These are phyloP conservation scores for Candida neerlandica DNA, from an alignment of 1,139 yeast genomes.

Conservation along the genomic window DNA sequence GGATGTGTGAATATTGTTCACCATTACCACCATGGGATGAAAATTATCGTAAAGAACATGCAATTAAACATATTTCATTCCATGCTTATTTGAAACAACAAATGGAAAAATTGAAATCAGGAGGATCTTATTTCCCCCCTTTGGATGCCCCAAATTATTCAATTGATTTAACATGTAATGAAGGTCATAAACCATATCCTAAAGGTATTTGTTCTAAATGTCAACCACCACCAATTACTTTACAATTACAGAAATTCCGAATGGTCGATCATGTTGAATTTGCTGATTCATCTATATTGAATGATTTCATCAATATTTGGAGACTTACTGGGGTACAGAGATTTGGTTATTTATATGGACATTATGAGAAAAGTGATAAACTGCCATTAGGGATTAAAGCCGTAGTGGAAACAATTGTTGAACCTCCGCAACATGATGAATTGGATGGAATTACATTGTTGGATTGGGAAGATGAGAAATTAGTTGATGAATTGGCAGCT, in stretches of 20 bases:
- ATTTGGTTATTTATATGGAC: constrained; percentile 82
- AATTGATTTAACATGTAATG: constrained; percentile 65
- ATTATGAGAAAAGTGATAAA: constrained; percentile 72
- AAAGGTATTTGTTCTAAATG: constrained; percentile 95
- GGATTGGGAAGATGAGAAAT: constrained; percentile 56
- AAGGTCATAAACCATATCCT: constrained; percentile 94
- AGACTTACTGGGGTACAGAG: constrained; percentile 86
- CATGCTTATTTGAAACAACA: constrained; percentile 80
- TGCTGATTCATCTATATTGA: constrained; percentile 69
- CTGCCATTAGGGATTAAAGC: constrained; percentile 95
- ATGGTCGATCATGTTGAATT: constrained; percentile 98
- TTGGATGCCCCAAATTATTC: constrained; percentile 69
- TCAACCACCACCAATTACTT: constrained; percentile 92
- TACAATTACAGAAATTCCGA: constrained; percentile 86
- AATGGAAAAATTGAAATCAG: constrained; percentile 66
- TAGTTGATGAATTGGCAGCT: constrained; percentile 57
- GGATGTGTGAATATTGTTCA: constrained; percentile 97
- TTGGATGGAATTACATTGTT: constrained; percentile 78
- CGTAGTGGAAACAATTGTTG: constrained; percentile 89
- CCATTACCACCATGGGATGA: constrained; percentile 96
- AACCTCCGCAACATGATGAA: constrained; percentile 88
- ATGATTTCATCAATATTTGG: constrained; percentile 89
- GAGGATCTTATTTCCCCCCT: constrained; percentile 76
- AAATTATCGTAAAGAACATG: constrained; percentile 70
- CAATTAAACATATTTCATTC: constrained; percentile 85